Evolutionary conservation across 192 early-diverging fungal genomes (phyloP), one percentile per base, ranked within the genome.

Genomic region (Dispira simplex): DNA sequence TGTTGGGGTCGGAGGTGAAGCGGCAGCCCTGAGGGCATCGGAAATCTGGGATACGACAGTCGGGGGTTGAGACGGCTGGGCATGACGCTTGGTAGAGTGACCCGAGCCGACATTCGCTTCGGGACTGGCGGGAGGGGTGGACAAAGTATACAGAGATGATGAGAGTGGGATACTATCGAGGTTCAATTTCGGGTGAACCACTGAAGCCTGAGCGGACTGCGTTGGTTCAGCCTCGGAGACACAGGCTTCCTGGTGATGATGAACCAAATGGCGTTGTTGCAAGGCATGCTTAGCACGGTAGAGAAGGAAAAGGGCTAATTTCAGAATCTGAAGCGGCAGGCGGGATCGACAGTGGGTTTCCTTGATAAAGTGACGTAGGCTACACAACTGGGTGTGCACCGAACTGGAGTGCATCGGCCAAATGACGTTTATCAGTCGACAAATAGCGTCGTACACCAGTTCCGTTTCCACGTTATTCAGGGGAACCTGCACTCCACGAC

Each of bases 401-500:
- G 76, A 75, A 11, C 43, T 58, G 3, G 73, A 74, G 66, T 77
- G 76, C 57, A 72, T 72, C 46, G 76, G 73, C 76, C 76, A 77
- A 44, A 73, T 73, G 43, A 68, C 70, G 66, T 75, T 73, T 56
- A 77, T 74, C 45, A 77, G 71, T 23, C 69, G 67, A 45, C 76
- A 77, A 2, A 73, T 70, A 44, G 72, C 69, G 46, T 75, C 76
- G 32, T 39, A 39, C 1, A 39, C 32, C 32, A 39, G 32, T 39
- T 39, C 32, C 32, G 32, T 39, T 39, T 39, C 32, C 32, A 39
- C 32, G 32, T 39, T 39, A 6, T 39, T 39, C 32, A 4, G 32
- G 32, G 32, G 32, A 39, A 39, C 32, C 32, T 39, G 32, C 32
- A 39, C 32, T 39, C 32, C 32, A 39, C 32, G 32, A 39, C 32